Conservation (phyloP, 495 filamentous ascomycete genomes). For the Penicillium robsamsonii region DNA sequence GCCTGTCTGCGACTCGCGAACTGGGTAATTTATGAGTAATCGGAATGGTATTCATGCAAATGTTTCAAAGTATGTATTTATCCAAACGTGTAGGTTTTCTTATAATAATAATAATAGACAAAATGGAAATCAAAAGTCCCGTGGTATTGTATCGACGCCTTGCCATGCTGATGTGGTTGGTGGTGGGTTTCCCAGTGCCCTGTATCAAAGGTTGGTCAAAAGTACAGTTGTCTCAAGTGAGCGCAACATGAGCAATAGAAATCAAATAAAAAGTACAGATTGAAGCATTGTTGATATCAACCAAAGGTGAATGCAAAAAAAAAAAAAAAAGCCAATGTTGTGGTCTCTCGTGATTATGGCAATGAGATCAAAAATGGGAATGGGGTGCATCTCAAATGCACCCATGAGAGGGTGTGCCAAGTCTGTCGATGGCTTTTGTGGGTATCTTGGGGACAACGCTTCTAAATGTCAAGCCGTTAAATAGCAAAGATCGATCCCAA, state of each 20-base stretch:
- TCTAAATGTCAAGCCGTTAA: constrained; percentile 2
- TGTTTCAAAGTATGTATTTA: constrained; percentile 2
- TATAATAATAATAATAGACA: constrained; percentile 19
- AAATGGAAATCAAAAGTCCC: constrained; percentile 11
- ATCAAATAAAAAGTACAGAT: constrained; percentile 1
- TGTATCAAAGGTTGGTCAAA: constrained; percentile 9
- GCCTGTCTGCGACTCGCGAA: background rate
- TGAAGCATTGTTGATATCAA: background rate
- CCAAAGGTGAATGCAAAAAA: constrained; percentile 17
- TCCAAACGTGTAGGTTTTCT: constrained; percentile 14
- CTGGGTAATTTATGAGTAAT: background rate
- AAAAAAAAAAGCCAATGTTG: constrained; percentile 1
- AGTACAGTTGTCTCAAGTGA: constrained; percentile 14
- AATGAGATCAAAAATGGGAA: constrained; percentile 7
- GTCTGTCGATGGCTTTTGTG: background rate
- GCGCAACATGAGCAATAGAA: constrained; percentile 4
- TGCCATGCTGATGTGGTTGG: constrained; percentile 36
- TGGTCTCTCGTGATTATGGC: constrained; percentile 6
- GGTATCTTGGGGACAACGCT: constrained; percentile 9
- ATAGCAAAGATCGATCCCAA: background rate
- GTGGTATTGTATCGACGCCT: constrained; percentile 32
- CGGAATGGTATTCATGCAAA: background rate
- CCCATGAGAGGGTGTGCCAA: constrained; percentile 1
- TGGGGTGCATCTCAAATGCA: constrained; percentile 6
- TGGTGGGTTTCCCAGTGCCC: constrained; percentile 15